phyloP scores from a whole-genome alignment of 2,329 filamentous ascomycete genomes.

The Neobulgaria alba region DNA sequence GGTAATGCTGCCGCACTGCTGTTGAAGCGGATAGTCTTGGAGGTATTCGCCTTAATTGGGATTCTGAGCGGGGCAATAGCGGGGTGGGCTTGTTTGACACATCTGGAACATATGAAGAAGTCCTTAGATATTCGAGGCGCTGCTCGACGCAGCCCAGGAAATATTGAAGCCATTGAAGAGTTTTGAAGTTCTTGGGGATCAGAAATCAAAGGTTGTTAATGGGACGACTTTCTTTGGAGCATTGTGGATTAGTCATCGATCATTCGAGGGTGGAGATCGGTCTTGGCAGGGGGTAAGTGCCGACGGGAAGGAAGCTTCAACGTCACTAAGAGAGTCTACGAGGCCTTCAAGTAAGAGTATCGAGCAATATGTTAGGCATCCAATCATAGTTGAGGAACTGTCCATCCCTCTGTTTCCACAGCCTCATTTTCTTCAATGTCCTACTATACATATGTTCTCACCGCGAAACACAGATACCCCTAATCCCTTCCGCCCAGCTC shows the following conservation, averaged over 20 bases:
- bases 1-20: slow-evolving; percentile 18
- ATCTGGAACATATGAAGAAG: slow-evolving; percentile 28
- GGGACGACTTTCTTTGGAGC: too few species aligned
- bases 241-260: too few species aligned
- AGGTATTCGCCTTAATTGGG: slow-evolving; percentile 16
- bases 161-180: slow-evolving; percentile 26
- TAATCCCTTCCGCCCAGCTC: slow-evolving; percentile 31
- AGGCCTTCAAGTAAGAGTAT: too few species aligned
- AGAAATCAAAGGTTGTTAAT: slow-evolving; percentile 6
- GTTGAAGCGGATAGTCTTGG: slow-evolving; percentile 24
- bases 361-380: too few species aligned
- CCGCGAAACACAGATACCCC: slow-evolving; percentile 23
- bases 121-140: slow-evolving; percentile 22
- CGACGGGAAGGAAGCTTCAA: too few species aligned
- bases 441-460: slow-evolving; percentile 21
- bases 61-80: slow-evolving; percentile 9
- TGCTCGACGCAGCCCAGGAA: slow-evolving; percentile 24
- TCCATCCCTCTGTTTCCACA: too few species aligned
- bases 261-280: too few species aligned
- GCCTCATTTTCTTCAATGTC: neutral
- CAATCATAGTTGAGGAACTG: too few species aligned
- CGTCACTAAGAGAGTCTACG: too few species aligned
- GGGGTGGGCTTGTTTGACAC: slow-evolving; percentile 15
- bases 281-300: too few species aligned
- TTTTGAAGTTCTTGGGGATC: slow-evolving; percentile 1